Percentiles rank a stretch among this genome's conserved stretches.
Conservation (phyloP, 495 filamentous ascomycete genomes). For the Jackrogersella minutella region DNA sequence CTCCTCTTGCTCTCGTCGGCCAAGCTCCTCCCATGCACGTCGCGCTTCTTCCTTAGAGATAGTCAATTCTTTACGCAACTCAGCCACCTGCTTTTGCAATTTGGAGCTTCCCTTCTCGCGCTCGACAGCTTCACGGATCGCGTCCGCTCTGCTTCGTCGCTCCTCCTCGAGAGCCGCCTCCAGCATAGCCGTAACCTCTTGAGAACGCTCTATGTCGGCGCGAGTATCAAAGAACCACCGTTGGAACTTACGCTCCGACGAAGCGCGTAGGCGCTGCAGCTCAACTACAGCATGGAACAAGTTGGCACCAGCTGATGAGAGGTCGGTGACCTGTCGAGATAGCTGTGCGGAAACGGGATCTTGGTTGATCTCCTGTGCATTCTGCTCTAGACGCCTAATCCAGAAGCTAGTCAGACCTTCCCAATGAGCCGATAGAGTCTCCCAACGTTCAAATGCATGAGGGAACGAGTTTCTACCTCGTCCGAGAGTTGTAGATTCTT, state of each 20-base stretch:
- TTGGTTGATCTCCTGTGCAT: conserved; percentile 79
- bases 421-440: conserved; percentile 96
- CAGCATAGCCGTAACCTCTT: conserved; percentile 84
- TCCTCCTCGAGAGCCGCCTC: conserved; percentile 77
- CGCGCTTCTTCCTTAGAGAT: conserved; percentile 97
- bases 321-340: conserved; percentile 90
- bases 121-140: conserved; percentile 66
- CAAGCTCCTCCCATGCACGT: conserved; percentile 96
- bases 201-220: conserved; percentile 81
- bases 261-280: conserved; percentile 92
- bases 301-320: conserved; percentile 95
- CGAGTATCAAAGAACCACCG: conserved; percentile 98
- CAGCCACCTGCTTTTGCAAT: conserved; percentile 76
- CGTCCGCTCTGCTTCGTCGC: conserved; percentile 70
- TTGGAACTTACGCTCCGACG: conserved; percentile 96
- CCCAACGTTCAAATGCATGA: conserved; percentile 98
- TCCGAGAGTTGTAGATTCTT: conserved; percentile 43
- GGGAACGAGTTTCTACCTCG: conserved; percentile 72
- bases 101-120: conserved; percentile 71
- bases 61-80: conserved; percentile 88
- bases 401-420: conserved; percentile 97
- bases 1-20: conserved; percentile 92
- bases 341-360: conserved; percentile 88
- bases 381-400: conserved; percentile 91
- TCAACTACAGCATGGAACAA: conserved; percentile 98